Conservation (phyloP, 352 stramenopile genomes). For the Aphanomyces invadans region DNA sequence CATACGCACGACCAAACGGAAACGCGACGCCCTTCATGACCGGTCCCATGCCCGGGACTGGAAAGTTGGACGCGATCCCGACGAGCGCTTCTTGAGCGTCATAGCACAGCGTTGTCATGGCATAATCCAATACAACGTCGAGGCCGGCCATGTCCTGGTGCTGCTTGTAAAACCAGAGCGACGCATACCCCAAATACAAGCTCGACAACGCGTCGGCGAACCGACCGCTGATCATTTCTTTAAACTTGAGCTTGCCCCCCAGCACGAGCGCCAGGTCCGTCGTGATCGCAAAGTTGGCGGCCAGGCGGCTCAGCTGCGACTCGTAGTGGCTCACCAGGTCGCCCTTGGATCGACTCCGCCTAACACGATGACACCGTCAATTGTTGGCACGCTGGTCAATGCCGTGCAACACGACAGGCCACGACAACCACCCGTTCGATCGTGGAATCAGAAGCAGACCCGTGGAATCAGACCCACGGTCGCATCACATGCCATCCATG, state of each 20-base stretch:
- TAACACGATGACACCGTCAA: background rate
- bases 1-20: constrained; percentile 91
- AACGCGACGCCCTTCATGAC: constrained; percentile 94
- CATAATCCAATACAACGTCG: constrained; percentile 94
- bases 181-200: constrained; percentile 96
- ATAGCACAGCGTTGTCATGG: constrained; percentile 92
- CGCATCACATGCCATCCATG: too few relatives aligned
- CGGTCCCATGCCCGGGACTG: constrained; percentile 82
- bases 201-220: constrained; percentile 96
- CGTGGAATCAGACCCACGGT: too few relatives aligned
- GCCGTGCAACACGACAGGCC: too few relatives aligned
- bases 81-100: constrained; percentile 94
- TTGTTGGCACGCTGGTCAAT: background rate
- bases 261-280: constrained; percentile 94
- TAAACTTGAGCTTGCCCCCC: constrained; percentile 97
- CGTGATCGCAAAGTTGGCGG: constrained; percentile 95
- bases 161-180: constrained; percentile 95
- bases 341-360: constrained; percentile 85
- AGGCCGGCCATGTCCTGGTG: constrained; percentile 91
- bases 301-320: constrained; percentile 93
- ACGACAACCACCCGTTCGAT: too few relatives aligned
- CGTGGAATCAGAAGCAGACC: too few relatives aligned
- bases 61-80: constrained; percentile 96
- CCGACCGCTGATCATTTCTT: constrained; percentile 95
- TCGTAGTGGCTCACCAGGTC: constrained; percentile 94